These are phyloP conservation scores for Gloeophyllum trabeum DNA, from an alignment of 768 basidiomycete genomes.

Conservation along the genomic window DNA sequence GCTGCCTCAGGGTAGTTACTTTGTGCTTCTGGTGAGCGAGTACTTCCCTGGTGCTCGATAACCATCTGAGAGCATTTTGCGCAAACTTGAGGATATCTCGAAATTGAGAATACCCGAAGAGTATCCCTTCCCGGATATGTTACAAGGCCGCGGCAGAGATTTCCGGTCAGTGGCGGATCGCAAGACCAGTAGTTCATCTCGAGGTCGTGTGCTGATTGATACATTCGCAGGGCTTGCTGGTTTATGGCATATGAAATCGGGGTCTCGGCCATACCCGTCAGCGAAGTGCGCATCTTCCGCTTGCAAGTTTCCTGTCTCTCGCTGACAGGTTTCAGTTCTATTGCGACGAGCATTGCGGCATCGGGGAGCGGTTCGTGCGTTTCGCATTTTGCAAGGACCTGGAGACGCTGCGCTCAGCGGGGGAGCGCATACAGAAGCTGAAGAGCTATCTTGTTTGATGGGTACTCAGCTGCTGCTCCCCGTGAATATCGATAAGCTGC, in stretches of 20 bases:
- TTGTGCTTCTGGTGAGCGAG: conserved; percentile 63
- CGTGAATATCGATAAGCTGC: too few relatives aligned
- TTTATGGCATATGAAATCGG: conserved; percentile 86
- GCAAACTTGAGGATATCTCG: conserved; percentile 53
- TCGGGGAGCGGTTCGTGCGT: conserved; percentile 79
- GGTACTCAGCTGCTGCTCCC: too few relatives aligned
- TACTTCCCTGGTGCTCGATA: neutral
- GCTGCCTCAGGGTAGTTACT: conserved; percentile 85
- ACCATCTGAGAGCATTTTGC: conserved; percentile 1
- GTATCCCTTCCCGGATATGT: conserved; percentile 69
- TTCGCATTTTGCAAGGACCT: conserved; percentile 97
- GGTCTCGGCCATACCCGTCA: conserved; percentile 89
- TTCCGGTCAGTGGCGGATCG: conserved; percentile 67
- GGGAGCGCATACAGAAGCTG: conserved; percentile 67
- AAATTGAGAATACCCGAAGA: conserved; percentile 66
- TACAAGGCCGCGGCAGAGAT: conserved; percentile 75
- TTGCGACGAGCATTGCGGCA: conserved; percentile 72
- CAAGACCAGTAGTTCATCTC: neutral
- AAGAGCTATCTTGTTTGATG: conserved; percentile 67
- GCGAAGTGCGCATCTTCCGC: conserved; percentile 47
- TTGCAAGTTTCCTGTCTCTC: neutral
- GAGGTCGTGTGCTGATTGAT: neutral
- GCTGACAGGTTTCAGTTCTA: conserved; percentile 55
- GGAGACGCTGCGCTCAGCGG: conserved; percentile 74
- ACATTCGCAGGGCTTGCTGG: conserved; percentile 69